Base-by-base conservation (phyloP, 2,329 filamentous ascomycete species). In the Cryoendolithus antarcticus region DNA sequence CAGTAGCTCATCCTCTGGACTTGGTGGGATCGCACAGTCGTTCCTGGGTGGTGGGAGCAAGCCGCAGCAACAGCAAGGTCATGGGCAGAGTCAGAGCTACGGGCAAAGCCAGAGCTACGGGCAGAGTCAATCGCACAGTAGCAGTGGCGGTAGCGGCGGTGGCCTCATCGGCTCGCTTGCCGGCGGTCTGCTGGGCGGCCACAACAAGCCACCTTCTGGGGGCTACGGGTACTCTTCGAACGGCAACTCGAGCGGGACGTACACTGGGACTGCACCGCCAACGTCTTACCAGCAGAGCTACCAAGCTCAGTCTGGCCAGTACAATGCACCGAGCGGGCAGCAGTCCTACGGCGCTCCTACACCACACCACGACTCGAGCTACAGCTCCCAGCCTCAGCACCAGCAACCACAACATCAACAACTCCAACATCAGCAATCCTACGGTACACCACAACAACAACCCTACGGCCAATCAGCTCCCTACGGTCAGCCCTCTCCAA, bases 141-240 rank as follows among this genome's bases (percentile, higher is more conserved):
- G 40, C 35, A 37, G 41, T 27, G 38, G 37, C n/a, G 40, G 39
- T 27, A 37, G 42, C 19, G 36, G 38, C 9, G 34, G 35, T 9
- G 32, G 39, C 6, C 34, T 41, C 34, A 32, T 45, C 30, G 49
- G 51, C 28, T 38, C 44, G 15, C 42, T 53, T n/a, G 48, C 45
- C 11, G 49, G 49, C 12, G 43, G 49, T 9, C 30, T 47, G 27
- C 30, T 52, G 12, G 46, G 38, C n/a, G 29, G 30, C 19, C 39
- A 43, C 30, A 36, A 13, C 2, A 30, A 37, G 19, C 34, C 6
- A 7, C n/a, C 21, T 11, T 39, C 36, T 11, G 30, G 35, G 6
- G 31, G 30, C 35, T 62, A 62, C 40, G 60, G 59, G 11, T 63
- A 63, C 43, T 56, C 56, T 9, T 53, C 52, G 31, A 56, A 51